phyloP scores from a whole-genome alignment of 768 basidiomycete species.

The Clavaria fumosa region DNA sequence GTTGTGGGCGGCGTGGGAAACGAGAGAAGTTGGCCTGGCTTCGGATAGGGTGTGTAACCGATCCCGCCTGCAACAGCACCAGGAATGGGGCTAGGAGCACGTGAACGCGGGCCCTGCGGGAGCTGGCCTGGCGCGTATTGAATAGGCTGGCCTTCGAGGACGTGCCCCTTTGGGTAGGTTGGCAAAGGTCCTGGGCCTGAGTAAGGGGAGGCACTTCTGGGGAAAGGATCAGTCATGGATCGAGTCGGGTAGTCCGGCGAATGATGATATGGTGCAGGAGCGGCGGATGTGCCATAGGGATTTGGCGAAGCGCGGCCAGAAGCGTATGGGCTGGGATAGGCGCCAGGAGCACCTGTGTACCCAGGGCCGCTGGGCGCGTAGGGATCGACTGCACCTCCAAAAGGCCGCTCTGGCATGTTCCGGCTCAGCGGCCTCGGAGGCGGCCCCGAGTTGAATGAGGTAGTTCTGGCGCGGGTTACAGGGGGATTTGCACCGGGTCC shows the following conservation, averaged over 20 bases:
- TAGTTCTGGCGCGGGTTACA: neutral
- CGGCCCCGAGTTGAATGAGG: neutral
- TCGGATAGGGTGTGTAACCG: constrained; percentile 11
- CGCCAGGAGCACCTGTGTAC: constrained; percentile 10
- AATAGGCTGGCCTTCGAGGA: constrained; percentile 18
- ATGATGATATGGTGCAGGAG: no score
- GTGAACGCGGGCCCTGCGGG: constrained; percentile 22
- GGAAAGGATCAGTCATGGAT: constrained; percentile 20
- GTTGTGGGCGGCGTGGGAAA: constrained; percentile 19
- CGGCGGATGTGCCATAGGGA: constrained; percentile 22
- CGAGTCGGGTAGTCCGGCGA: no score
- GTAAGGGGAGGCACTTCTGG: constrained; percentile 30
- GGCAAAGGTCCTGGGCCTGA: constrained; percentile 18
- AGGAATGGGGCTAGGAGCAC: constrained; percentile 41
- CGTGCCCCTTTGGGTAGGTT: constrained; percentile 46
- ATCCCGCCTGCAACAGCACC: constrained; percentile 15
- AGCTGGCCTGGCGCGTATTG: no score
- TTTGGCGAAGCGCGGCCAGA: constrained; percentile 29
- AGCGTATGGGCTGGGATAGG: constrained; percentile 11
- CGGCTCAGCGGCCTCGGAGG: neutral
- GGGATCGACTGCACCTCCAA: no score
- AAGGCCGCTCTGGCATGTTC: constrained; percentile 14
- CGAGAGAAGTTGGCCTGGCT: constrained; percentile 21
- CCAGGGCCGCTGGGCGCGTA: constrained; percentile 5
- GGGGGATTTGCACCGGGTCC: no score